These are phyloP conservation scores for Lepiota brunneoincarnata DNA, from an alignment of 768 basidiomycete species.

Conservation along the genomic window DNA sequence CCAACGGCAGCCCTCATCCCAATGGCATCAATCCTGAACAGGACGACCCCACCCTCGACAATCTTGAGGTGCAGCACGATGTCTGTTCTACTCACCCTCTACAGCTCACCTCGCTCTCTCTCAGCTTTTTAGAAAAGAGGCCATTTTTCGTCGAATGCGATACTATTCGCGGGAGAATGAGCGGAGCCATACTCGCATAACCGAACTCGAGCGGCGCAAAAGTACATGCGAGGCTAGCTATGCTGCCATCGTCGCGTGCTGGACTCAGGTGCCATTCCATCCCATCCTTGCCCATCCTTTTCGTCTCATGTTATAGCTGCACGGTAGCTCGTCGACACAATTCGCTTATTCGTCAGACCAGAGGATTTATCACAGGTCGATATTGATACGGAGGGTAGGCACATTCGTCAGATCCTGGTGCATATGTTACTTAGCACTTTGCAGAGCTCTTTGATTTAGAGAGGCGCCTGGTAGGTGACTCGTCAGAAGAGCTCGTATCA, in stretches of 20 bases:
- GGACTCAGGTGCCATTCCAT: conserved; percentile 58
- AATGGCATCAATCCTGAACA: conserved; percentile 44
- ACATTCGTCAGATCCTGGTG: conserved; percentile 5
- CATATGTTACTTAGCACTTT: conserved; percentile 5
- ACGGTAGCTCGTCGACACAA: conserved; percentile 60
- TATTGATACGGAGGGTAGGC: conserved; percentile 40
- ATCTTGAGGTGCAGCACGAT: conserved; percentile 56
- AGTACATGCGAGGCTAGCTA: conserved; percentile 67
- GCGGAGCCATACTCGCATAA: conserved; percentile 57
- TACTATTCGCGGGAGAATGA: conserved; percentile 78
- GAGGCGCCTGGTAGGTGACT: conserved; percentile 35
- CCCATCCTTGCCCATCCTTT: neutral
- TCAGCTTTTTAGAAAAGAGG: conserved; percentile 84
- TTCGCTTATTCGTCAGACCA: conserved; percentile 54
- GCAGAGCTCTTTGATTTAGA: conserved; percentile 49
- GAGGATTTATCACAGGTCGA: conserved; percentile 45
- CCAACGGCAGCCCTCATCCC: conserved; percentile 50
- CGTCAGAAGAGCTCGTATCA: conserved; percentile 33
- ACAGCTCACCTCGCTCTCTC: conserved; percentile 13
- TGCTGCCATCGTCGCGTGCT: conserved; percentile 74
- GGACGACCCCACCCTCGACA: conserved; percentile 49
- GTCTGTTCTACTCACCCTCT: conserved; percentile 9
- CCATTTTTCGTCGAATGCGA: conserved; percentile 81
- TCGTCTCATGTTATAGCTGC: neutral
- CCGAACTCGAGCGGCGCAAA: conserved; percentile 64